Conservation (phyloP, 306 rosid species). For the Acmispon strigosus region DNA sequence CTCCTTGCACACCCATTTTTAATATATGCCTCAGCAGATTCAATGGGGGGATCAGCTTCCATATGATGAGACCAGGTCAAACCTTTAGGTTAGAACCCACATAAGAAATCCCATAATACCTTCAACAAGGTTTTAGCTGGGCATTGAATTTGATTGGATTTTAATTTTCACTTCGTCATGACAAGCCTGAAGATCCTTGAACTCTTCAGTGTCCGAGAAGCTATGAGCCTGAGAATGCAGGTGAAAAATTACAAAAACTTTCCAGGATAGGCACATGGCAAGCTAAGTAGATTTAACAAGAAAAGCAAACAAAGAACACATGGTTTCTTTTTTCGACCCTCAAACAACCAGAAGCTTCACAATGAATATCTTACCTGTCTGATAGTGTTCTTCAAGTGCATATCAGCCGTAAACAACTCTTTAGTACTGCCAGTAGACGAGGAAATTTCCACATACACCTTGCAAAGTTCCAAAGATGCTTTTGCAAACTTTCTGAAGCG, state of each 20-base stretch:
- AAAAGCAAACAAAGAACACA: not conserved
- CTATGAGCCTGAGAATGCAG: conserved; percentile 38
- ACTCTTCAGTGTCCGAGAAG: conserved; percentile 63
- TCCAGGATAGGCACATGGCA: not conserved
- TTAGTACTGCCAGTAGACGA: conserved; percentile 51
- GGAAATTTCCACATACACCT: conserved; percentile 67
- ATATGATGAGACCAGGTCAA: not conserved
- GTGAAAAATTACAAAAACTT: conserved; percentile 3
- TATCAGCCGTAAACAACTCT: conserved; percentile 69
- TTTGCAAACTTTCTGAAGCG: conserved; percentile 68
- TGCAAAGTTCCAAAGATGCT: conserved; percentile 86
- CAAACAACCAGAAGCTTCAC: not conserved
- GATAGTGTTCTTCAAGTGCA: conserved; percentile 76
- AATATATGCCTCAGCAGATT: not conserved
- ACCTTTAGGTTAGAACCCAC: not conserved
- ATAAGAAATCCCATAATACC: not conserved
- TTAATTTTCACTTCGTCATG: conserved; percentile 43
- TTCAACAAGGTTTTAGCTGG: conserved; percentile 20
- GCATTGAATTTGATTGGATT: conserved; percentile 30
- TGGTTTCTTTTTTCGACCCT: not conserved
- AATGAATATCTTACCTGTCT: conserved; percentile 58
- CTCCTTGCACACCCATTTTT: not conserved
- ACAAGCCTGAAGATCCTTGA: conserved; percentile 56
- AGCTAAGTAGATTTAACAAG: not conserved
- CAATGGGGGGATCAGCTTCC: not conserved